Conservation (phyloP, 176 grass and related monocot species). For the Ensete ventricosum region DNA sequence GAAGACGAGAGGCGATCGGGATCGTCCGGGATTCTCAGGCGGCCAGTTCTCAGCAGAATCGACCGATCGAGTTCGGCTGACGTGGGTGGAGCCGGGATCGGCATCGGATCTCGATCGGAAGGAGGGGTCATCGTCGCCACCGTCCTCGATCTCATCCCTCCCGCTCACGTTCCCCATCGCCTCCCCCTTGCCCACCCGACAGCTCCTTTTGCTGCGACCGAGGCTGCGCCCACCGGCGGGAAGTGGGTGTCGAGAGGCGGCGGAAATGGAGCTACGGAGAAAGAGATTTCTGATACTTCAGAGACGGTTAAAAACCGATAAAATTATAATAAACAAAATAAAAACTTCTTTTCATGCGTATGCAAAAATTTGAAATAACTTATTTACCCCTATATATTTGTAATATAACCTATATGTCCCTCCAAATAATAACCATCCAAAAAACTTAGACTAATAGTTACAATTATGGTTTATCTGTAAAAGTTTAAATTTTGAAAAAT, state of each 20-base stretch:
- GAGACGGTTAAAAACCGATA: constrained; percentile 1
- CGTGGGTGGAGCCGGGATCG: constrained; percentile 34
- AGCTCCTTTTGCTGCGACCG: neutral
- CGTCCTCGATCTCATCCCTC: constrained; percentile 55
- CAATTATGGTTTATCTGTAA: too few species aligned
- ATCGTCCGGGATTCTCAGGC: constrained; percentile 50
- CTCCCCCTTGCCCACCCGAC: neutral
- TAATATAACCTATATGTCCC: too few species aligned
- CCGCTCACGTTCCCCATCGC: constrained; percentile 86
- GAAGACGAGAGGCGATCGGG: constrained; percentile 85
- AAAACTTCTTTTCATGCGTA: too few species aligned
- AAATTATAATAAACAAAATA: neutral
- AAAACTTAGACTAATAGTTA: too few species aligned
- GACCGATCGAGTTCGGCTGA: constrained; percentile 28
- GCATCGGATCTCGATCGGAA: constrained; percentile 33
- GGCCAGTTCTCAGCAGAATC: constrained; percentile 38
- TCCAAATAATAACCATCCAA: too few species aligned
- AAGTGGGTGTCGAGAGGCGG: neutral
- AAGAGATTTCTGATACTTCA: neutral
- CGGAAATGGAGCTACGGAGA: neutral
- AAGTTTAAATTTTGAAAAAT: too few species aligned
- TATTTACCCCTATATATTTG: too few species aligned
- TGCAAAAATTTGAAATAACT: too few species aligned
- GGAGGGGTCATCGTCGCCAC: constrained; percentile 34
- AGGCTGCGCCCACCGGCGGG: neutral